A percentile compares a stretch with the other conserved stretches of the same genome.
phyloP scores from a whole-genome alignment of 2,329 filamentous ascomycete genomes.

The Microcyclosporella mali region DNA sequence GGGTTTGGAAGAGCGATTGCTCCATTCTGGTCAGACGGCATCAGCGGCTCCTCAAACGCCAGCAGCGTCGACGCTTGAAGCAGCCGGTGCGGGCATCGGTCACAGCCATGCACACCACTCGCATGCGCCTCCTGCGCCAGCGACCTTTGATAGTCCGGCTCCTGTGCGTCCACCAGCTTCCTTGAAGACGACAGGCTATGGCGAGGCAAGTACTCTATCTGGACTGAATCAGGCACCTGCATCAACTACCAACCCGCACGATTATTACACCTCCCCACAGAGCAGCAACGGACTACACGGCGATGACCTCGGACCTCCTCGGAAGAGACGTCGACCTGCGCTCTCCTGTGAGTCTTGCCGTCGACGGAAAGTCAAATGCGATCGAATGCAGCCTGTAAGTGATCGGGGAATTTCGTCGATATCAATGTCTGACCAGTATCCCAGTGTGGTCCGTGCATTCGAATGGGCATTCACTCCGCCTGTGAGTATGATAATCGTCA shows the following conservation, averaged over 20 bases:
- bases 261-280: neutral
- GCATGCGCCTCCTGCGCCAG: too few relatives aligned
- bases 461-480: neutral
- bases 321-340: neutral
- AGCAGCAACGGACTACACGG: neutral
- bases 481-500: neutral
- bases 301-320: neutral
- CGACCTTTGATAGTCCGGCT: too few relatives aligned
- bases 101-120: too few relatives aligned
- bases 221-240: neutral
- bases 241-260: neutral
- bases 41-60: neutral
- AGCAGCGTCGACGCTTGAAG: neutral
- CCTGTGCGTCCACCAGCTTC: too few relatives aligned
- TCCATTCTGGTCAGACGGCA: neutral
- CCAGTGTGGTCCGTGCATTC: neutral
- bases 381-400: neutral
- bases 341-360: neutral
- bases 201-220: too few relatives aligned
- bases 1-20: too few relatives aligned
- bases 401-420: too few relatives aligned
- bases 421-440: too few relatives aligned
- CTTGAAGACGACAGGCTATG: too few relatives aligned
- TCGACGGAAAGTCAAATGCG: neutral
- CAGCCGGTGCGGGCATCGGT: conserved; percentile 1